Percentiles rank a stretch among this genome's conserved stretches.
Conservation (phyloP, 108 stramenopile genomes). For the Fistulifera pelliculosa region DNA sequence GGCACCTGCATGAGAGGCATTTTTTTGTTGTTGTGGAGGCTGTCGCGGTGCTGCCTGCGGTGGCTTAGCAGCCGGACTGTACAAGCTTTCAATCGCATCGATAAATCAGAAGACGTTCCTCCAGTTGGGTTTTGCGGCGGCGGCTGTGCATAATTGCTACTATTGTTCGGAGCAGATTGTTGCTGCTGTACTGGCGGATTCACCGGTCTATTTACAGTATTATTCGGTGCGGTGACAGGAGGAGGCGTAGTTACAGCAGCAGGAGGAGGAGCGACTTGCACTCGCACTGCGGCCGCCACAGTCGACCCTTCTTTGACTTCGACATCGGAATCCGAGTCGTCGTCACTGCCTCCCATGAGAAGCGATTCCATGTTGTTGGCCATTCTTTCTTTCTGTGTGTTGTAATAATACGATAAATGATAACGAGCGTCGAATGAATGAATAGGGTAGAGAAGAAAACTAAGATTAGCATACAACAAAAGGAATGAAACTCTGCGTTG, state of each 20-base stretch:
- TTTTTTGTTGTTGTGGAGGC: conserved; percentile 6
- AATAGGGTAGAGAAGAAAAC: no score
- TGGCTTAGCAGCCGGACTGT: conserved; percentile 10
- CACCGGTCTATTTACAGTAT: not conserved
- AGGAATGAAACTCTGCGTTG: no score
- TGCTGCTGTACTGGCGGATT: no score
- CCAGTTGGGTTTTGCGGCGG: not conserved
- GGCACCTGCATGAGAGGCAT: conserved; percentile 12
- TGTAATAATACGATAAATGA: no score
- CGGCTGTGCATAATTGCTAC: conserved; percentile 1
- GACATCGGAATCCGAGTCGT: conserved; percentile 30
- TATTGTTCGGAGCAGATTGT: not conserved
- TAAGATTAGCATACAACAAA: no score
- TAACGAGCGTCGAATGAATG: no score
- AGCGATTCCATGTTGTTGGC: conserved; percentile 33
- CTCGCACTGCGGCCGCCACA: conserved; percentile 1
- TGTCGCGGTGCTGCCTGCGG: conserved; percentile 4
- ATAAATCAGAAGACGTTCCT: conserved; percentile 6
- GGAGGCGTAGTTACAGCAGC: conserved; percentile 8
- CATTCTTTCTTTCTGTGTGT: not conserved
- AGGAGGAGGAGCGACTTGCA: conserved; percentile 9
- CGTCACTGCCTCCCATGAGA: conserved; percentile 24
- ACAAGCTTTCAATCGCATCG: conserved; percentile 9
- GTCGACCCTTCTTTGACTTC: conserved; percentile 5
- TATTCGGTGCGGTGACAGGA: conserved; percentile 10